Conservation (phyloP, 2,329 filamentous ascomycete genomes). For the Fusarium transvaalense region DNA sequence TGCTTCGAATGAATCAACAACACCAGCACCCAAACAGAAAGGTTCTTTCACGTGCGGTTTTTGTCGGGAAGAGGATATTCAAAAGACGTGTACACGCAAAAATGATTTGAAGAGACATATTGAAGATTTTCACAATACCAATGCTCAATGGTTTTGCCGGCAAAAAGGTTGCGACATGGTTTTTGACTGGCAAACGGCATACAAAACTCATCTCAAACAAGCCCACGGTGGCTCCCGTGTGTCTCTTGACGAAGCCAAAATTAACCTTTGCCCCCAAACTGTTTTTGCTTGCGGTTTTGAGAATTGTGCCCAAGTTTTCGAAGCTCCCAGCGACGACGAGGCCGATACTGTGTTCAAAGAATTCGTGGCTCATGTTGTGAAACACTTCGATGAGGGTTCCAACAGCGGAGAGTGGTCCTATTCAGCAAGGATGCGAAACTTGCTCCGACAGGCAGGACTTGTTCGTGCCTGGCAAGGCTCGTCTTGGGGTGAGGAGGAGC, state of each 20-base stretch:
- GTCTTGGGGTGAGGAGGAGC: constrained; percentile 53
- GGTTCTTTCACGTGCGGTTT: constrained; percentile 57
- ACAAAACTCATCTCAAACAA: constrained; percentile 61
- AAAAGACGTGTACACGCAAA: constrained; percentile 60
- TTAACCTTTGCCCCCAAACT: constrained; percentile 60
- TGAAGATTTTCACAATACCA: constrained; percentile 61
- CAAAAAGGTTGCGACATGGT: constrained; percentile 59
- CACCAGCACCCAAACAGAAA: constrained; percentile 53
- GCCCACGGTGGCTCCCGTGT: constrained; percentile 59
- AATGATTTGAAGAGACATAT: constrained; percentile 64
- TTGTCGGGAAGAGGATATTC: constrained; percentile 58
- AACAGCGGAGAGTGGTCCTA: constrained; percentile 60
- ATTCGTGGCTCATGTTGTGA: constrained; percentile 61
- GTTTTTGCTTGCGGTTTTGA: constrained; percentile 64
- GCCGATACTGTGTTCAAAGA: constrained; percentile 57
- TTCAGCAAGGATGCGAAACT: constrained; percentile 59
- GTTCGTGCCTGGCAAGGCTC: constrained; percentile 55
- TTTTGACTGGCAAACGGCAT: constrained; percentile 63
- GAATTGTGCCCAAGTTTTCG: constrained; percentile 59
- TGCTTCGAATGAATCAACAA: constrained; percentile 43
- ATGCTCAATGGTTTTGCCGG: constrained; percentile 61
- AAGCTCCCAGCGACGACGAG: constrained; percentile 57
- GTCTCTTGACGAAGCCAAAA: constrained; percentile 58
- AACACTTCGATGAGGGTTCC: constrained; percentile 60
- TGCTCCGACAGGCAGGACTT: constrained; percentile 57